Evolutionary conservation across 805 yeast genomes (phyloP).

Genomic region (Kregervanrija fluxuum): DNA sequence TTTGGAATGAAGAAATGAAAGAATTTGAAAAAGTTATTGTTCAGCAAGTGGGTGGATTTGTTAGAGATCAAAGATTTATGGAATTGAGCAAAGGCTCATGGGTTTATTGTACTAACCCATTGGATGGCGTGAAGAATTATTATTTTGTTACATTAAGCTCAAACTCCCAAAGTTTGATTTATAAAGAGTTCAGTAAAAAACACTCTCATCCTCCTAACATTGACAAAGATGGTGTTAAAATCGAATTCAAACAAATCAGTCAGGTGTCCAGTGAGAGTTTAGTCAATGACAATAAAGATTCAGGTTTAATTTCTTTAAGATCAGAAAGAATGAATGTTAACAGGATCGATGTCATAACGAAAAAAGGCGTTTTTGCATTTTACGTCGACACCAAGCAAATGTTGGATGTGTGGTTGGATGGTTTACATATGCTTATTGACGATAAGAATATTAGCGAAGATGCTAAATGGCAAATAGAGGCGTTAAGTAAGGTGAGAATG

Average conservation of each 20-base stretch:
- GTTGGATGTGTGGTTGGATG: slow-evolving; percentile 73
- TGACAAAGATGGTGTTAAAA: slow-evolving; percentile 46
- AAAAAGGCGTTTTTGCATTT: slow-evolving; percentile 38
- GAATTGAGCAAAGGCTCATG: slow-evolving; percentile 72
- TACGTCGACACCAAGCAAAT: slow-evolving; percentile 65
- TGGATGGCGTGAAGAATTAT: slow-evolving; percentile 10
- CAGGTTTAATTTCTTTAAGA: slow-evolving; percentile 45
- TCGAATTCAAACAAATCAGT: slow-evolving; percentile 45
- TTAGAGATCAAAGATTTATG: slow-evolving; percentile 66
- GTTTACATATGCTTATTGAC: slow-evolving; percentile 47
- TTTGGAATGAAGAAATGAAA: slow-evolving; percentile 40
- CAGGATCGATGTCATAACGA: slow-evolving; percentile 16
- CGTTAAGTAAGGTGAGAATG: slow-evolving; percentile 38
- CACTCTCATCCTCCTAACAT: slow-evolving; percentile 44
- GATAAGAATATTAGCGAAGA: slow-evolving; percentile 33
- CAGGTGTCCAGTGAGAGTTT: slow-evolving; percentile 41
- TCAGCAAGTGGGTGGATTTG: slow-evolving; percentile 59
- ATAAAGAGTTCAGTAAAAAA: slow-evolving; percentile 49
- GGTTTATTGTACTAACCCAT: slow-evolving; percentile 62
- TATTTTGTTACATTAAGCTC: slow-evolving; percentile 61
- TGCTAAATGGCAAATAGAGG: slow-evolving; percentile 36
- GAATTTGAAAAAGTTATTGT: slow-evolving; percentile 45
- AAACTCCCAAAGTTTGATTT: slow-evolving; percentile 52
- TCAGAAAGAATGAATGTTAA: slow-evolving; percentile 36
- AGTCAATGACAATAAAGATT: slow-evolving; percentile 29